Evolutionary conservation across 108 stramenopile genomes (phyloP).

Genomic region (Cyclostephanos tholiformis): DNA sequence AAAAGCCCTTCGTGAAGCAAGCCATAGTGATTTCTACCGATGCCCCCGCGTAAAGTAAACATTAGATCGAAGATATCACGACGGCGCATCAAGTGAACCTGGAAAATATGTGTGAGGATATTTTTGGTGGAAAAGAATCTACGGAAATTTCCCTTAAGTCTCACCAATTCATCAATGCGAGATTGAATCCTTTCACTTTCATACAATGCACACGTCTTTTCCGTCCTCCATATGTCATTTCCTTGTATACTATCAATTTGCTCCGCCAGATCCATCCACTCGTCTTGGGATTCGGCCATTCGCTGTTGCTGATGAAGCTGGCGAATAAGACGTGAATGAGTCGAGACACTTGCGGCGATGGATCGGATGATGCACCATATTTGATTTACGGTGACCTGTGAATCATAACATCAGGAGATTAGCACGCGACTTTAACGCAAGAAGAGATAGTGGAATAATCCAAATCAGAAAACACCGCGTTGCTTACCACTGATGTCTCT

Average conservation of each 20-base stretch:
- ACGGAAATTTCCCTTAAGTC: neutral
- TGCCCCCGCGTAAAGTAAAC: conserved; percentile 88
- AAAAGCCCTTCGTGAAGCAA: conserved; percentile 87
- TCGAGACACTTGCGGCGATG: conserved; percentile 65
- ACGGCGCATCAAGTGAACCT: conserved; percentile 81
- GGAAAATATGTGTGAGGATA: neutral
- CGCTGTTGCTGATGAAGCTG: conserved; percentile 68
- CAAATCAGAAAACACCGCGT: neutral
- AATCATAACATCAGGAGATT: neutral
- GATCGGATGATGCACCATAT: conserved; percentile 56
- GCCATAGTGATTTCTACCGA: conserved; percentile 85
- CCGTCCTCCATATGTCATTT: conserved; percentile 78
- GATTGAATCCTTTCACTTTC: conserved; percentile 82
- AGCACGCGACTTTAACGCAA: too few species aligned
- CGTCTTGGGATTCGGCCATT: conserved; percentile 64
- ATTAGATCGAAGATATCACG: conserved; percentile 89
- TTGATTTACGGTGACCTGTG: conserved; percentile 61
- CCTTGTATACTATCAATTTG: conserved; percentile 83
- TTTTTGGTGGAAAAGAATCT: neutral
- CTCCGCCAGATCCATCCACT: conserved; percentile 92
- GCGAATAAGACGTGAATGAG: conserved; percentile 71
- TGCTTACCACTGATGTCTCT: conserved; percentile 72
- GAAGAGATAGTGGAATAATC: neutral
- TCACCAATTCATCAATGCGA: conserved; percentile 81
- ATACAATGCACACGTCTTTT: conserved; percentile 78